Percentiles rank a stretch among this genome's conserved stretches.
Conservation (phyloP, 106 monocot species). For the Chionographis japonica region DNA sequence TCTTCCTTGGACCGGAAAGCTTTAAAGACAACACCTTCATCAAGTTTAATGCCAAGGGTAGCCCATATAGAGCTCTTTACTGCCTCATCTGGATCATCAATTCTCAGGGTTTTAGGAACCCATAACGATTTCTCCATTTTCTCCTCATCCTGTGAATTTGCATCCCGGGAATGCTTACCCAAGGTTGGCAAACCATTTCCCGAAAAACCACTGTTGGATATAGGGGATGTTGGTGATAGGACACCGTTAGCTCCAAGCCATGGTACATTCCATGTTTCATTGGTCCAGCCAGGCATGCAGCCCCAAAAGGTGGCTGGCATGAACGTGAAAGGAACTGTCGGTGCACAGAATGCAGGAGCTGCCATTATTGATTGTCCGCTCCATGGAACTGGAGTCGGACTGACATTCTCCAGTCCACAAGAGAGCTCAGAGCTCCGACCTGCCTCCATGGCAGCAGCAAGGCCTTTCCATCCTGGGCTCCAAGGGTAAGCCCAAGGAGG, state of each 20-base stretch:
- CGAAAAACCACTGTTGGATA: conserved; percentile 40
- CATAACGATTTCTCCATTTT: conserved; percentile 64
- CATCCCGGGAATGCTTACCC: conserved; percentile 87
- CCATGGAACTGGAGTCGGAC: conserved; percentile 26
- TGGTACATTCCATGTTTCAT: conserved; percentile 43
- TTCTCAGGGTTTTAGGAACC: conserved; percentile 84
- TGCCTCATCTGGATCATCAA: conserved; percentile 82
- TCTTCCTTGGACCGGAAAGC: conserved; percentile 39
- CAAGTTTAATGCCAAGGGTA: conserved; percentile 73
- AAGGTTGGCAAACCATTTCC: conserved; percentile 52
- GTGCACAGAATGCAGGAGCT: conserved; percentile 19
- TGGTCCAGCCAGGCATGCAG: conserved; percentile 40
- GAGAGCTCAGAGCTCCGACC: conserved; percentile 18
- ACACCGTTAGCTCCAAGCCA: conserved; percentile 24
- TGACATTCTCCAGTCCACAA: conserved; percentile 25
- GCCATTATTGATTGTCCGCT: conserved; percentile 33
- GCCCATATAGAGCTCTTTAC: conserved; percentile 92
- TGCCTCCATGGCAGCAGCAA: conserved; percentile 20
- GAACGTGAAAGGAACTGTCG: conserved; percentile 47
- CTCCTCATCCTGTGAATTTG: conserved; percentile 29
- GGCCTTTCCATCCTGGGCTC: conserved; percentile 48
- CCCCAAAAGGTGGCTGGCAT: conserved; percentile 58
- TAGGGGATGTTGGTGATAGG: conserved; percentile 43
- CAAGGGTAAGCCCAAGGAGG: conserved; percentile 69
- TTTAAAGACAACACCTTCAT: conserved; percentile 52